These are phyloP conservation scores for Eimeria acervulina DNA, from an alignment of 169 alveolate genomes.

Conservation along the genomic window DNA sequence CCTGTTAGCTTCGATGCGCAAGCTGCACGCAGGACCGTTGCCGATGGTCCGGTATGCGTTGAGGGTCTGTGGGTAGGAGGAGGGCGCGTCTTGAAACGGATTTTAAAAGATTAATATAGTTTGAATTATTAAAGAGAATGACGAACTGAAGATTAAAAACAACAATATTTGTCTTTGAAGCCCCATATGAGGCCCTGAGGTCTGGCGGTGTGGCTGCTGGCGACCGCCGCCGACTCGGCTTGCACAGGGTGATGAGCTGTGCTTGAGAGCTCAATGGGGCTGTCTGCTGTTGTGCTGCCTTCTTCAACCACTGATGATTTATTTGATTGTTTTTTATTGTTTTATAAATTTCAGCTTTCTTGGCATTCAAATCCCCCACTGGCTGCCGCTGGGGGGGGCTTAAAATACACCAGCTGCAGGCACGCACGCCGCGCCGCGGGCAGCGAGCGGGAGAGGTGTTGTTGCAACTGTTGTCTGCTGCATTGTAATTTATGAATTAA, in stretches of 20 bases:
- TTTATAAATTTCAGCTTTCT: background rate
- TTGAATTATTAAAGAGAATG: background rate
- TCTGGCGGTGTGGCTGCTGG: slow-evolving; percentile 30
- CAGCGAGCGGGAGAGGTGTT: background rate
- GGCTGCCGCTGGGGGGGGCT: background rate
- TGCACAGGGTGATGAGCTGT: background rate
- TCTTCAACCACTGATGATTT: background rate
- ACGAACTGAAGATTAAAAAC: background rate
- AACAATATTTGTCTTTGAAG: background rate
- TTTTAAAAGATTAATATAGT: background rate
- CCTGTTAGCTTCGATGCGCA: background rate
- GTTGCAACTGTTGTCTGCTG: background rate
- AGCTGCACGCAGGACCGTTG: background rate
- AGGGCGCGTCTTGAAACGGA: no score
- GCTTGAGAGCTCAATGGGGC: slow-evolving; percentile 4
- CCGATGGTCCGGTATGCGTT: slow-evolving; percentile 7
- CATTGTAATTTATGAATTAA: background rate
- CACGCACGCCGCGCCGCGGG: background rate
- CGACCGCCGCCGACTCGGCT: slow-evolving; percentile 50
- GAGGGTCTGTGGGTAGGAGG: no score
- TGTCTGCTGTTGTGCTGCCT: background rate
- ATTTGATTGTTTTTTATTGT: no score
- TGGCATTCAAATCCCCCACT: background rate
- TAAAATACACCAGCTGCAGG: background rate
- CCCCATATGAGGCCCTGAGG: background rate